Evolutionary conservation across 805 yeast species (phyloP).

Genomic region (Cyberlindnera galapagoensis): DNA sequence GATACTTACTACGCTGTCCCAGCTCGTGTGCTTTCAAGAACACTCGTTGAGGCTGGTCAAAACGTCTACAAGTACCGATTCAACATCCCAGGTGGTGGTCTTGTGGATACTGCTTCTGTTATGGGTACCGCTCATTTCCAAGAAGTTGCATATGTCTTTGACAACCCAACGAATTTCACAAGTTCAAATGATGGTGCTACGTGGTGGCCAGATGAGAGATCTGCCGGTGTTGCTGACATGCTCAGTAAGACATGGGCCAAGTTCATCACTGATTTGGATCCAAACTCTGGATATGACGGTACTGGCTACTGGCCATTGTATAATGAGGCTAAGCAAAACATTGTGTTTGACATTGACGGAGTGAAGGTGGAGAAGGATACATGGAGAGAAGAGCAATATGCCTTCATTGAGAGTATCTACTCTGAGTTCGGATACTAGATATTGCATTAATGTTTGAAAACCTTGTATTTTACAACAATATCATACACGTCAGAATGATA

Average conservation of each 20-base stretch:
- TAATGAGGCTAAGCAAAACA: constrained; percentile 5
- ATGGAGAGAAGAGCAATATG: constrained; percentile 5
- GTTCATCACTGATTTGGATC: constrained; percentile 10
- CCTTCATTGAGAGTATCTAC: constrained; percentile 2
- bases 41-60: too few relatives aligned
- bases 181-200: constrained; percentile 7
- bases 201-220: constrained; percentile 7
- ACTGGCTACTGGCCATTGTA: not conserved
- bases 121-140: constrained; percentile 7
- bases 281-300: constrained; percentile 7
- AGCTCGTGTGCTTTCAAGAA: too few relatives aligned
- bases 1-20: too few relatives aligned
- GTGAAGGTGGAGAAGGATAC: constrained; percentile 8
- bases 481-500: too few relatives aligned
- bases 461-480: too few relatives aligned
- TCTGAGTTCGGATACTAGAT: constrained; percentile 7
- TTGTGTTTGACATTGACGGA: constrained; percentile 7
- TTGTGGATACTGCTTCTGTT: constrained; percentile 4
- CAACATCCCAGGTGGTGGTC: constrained; percentile 7
- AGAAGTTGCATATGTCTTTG: constrained; percentile 10
- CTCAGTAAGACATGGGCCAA: constrained; percentile 9
- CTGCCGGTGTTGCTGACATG: constrained; percentile 5
- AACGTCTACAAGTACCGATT: constrained; percentile 9
- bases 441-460: too few relatives aligned
- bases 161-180: too few relatives aligned